Evolutionary conservation across 2,329 filamentous ascomycete species (phyloP).

Genomic region (Ophiognomonia clavigignenti-juglandacearum): DNA sequence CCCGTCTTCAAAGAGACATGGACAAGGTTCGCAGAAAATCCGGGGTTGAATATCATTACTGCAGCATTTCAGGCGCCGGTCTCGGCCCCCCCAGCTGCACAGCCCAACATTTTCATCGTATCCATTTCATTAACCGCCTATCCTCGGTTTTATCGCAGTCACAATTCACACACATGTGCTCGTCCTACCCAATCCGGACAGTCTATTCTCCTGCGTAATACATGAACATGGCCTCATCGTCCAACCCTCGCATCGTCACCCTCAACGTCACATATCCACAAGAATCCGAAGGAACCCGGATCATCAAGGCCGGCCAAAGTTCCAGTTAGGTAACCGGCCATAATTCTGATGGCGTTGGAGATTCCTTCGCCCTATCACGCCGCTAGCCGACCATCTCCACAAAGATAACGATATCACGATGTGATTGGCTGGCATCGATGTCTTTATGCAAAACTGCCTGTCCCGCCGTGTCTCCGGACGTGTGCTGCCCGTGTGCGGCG

Average conservation of each 20-base stretch:
- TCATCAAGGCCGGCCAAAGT: background rate
- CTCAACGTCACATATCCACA: background rate
- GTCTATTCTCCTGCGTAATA: background rate
- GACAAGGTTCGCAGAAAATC: background rate
- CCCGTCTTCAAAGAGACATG: background rate
- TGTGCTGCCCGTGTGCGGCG: too few species aligned
- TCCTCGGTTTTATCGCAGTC: background rate
- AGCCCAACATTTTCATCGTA: background rate
- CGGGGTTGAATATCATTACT: background rate
- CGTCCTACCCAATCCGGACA: background rate
- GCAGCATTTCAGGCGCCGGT: too few species aligned
- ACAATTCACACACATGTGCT: background rate
- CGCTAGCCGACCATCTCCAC: too few species aligned
- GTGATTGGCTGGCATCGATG: slow-evolving; percentile 5
- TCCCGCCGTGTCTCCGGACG: too few species aligned
- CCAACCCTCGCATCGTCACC: background rate
- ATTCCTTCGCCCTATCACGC: background rate
- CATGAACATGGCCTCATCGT: background rate
- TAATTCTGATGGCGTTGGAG: background rate
- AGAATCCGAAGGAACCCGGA: background rate
- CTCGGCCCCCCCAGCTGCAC: too few species aligned
- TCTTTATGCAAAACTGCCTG: too few species aligned
- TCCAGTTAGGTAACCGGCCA: background rate
- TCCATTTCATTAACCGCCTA: background rate
- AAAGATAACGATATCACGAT: too few species aligned